Percentiles rank a stretch among this genome's conserved stretches.
These are phyloP conservation scores for Leccinum aurantiacum DNA, from an alignment of 768 basidiomycete species.

Conservation along the genomic window DNA sequence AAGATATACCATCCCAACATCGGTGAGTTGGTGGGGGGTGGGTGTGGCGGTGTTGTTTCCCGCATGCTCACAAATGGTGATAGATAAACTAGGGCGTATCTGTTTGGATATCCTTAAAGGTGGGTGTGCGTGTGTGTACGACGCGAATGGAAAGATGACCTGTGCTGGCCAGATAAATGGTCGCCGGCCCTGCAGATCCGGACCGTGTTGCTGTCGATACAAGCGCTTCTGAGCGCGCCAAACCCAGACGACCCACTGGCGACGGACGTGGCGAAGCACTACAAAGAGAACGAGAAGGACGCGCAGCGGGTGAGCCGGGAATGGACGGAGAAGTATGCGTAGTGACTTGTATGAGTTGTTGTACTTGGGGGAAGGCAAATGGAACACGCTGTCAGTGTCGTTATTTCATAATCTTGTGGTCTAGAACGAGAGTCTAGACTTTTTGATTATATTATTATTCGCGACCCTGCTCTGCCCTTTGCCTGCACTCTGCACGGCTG, in stretches of 20 bases:
- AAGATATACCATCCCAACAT: conserved; percentile 99
- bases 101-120: conserved; percentile 98
- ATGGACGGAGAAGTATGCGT: conserved; percentile 92
- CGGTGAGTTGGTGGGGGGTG: conserved; percentile 53
- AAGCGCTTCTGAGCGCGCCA: conserved; percentile 93
- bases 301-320: conserved; percentile 90
- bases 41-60: conserved; percentile 16
- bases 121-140: conserved; percentile 32
- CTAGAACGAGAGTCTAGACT: conserved; percentile 28
- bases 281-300: conserved; percentile 95
- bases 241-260: conserved; percentile 97
- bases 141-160: conserved; percentile 3
- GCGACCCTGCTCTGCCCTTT: conserved; percentile 18
- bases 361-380: neutral
- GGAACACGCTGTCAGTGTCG: conserved; percentile 7
- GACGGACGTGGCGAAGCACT: conserved; percentile 95
- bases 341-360: conserved; percentile 12
- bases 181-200: conserved; percentile 98
- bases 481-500: conserved; percentile 2
- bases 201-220: conserved; percentile 93
- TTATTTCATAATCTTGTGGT: conserved; percentile 16
- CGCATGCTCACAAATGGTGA: conserved; percentile 22
- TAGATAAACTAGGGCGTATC: conserved; percentile 98
- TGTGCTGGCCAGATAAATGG: conserved; percentile 80
- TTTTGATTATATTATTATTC: conserved; percentile 12